Base-by-base conservation (phyloP, 345 rosid genomes). In the Gossypium mustelinum region DNA sequence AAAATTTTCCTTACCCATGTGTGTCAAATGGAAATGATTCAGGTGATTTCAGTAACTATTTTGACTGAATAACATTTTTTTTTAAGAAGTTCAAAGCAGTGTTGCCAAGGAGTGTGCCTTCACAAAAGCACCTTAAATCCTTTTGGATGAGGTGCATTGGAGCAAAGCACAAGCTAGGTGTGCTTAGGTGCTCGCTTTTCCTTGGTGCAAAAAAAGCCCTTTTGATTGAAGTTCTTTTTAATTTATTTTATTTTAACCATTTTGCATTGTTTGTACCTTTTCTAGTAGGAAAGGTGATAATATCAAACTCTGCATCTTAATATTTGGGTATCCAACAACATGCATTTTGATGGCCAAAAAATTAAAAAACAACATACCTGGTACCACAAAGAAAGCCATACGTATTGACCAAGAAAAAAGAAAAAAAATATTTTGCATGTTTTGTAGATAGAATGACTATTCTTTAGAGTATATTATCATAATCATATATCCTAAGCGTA, bases 1-100 rank as follows among this genome's bases (percentile, higher is more conserved):
- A 9, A 82, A 70, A 34, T 75, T 75, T 77, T 68, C 81, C 69
- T 12, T 85, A 77, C 25, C 83, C 44, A n/a, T 94, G 98, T 75
- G 95, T 74, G 79, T 88, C 94, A 73, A 74, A 55, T 70, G 81
- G 77, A 45, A 74, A 69, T 13, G 85, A 75, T 81, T 86, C 92
- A 79, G 97, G 98, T 92, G 81, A 64, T 13, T 79, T 10, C 63
- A 60, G 12, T 70, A 11, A 39, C 65, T 48, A 56, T 76, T 71
- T 79, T 58, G 50, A 48, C 45, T 62, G 14, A 41, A 14, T 59
- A 57, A 9, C 72, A 50, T 67, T 34, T 73, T 67, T 67, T 65
- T 50, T 74, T 18, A 11, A 4, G 2, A 18, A 45, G 11, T 69
- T 17, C 11, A 57, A 57, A 22, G 34, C 62, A 18, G 62, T 22